Evolutionary conservation across 2,329 filamentous ascomycete genomes (phyloP).

Genomic region (Calonectria honghensis): DNA sequence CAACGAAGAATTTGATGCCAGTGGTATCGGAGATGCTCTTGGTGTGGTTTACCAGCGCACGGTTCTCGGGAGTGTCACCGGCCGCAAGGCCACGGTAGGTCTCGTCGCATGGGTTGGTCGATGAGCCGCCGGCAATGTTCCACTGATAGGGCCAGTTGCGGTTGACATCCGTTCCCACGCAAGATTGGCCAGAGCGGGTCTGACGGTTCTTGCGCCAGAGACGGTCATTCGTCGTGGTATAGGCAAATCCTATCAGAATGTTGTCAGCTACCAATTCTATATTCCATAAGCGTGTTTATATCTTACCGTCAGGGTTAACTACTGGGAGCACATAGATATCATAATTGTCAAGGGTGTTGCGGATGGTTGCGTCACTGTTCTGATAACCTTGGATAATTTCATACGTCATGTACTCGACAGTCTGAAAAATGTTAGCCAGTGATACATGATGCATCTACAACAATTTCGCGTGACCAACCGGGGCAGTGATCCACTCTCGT

Average conservation of each 20-base stretch:
- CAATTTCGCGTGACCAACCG: conserved; percentile 63
- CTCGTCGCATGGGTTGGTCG: conserved; percentile 70
- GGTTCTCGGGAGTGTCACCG: conserved; percentile 59
- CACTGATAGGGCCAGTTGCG: conserved; percentile 76
- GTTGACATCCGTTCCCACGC: conserved; percentile 74
- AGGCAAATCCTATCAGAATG: conserved; percentile 63
- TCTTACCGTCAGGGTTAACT: conserved; percentile 12
- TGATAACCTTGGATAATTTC: conserved; percentile 2
- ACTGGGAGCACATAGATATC: conserved; percentile 14
- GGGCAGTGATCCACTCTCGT: conserved; percentile 76
- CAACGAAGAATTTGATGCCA: conserved; percentile 10
- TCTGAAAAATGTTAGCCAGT: neutral
- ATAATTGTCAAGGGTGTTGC: conserved; percentile 22
- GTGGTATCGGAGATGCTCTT: conserved; percentile 16
- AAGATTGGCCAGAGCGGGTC: conserved; percentile 61
- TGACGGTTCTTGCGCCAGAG: conserved; percentile 79
- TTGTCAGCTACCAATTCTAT: neutral
- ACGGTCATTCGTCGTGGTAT: conserved; percentile 66
- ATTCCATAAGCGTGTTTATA: neutral
- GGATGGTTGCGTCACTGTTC: conserved; percentile 5
- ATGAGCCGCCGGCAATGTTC: conserved; percentile 69
- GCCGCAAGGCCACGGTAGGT: conserved; percentile 66
- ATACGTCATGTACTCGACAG: conserved; percentile 15
- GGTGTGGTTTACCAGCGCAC: conserved; percentile 11
- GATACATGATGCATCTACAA: no score